A percentile compares a stretch with the other conserved stretches of the same genome.
Evolutionary conservation across 805 yeast genomes (phyloP).

Genomic region (Schwanniomyces pseudopolymorphus): DNA sequence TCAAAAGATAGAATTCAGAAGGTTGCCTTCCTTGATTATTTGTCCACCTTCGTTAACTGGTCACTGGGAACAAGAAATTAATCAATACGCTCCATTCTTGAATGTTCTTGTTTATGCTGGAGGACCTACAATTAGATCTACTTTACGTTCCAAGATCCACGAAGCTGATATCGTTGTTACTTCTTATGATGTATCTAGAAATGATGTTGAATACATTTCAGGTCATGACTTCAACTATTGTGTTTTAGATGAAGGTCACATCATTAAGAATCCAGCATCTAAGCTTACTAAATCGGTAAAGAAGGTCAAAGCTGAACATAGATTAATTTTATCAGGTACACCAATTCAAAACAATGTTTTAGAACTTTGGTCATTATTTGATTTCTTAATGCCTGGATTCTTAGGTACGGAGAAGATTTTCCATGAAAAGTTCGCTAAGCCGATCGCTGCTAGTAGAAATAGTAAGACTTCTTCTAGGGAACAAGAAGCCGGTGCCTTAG

Average conservation of each 20-base stretch:
- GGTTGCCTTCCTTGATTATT: slow-evolving; percentile 78
- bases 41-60: slow-evolving; percentile 99
- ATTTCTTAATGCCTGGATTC: slow-evolving; percentile 98
- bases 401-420: slow-evolving; percentile 92
- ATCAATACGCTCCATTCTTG: slow-evolving; percentile 85
- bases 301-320: slow-evolving; percentile 76
- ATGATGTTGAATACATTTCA: slow-evolving; percentile 70
- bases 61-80: slow-evolving; percentile 96
- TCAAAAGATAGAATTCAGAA: slow-evolving; percentile 61
- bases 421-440: slow-evolving; percentile 95
- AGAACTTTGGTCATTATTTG: slow-evolving; percentile 96
- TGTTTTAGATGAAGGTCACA: slow-evolving; percentile 96
- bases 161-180: slow-evolving; percentile 85
- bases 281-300: slow-evolving; percentile 89
- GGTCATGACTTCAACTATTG: slow-evolving; percentile 82
- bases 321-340: slow-evolving; percentile 91
- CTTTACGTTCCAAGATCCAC: slow-evolving; percentile 51
- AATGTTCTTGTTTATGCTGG: slow-evolving; percentile 88
- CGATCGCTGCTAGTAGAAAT: slow-evolving; percentile 90
- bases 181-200: slow-evolving; percentile 94
- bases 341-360: slow-evolving; percentile 97
- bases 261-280: slow-evolving; percentile 87
- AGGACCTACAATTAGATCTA: slow-evolving; percentile 70
- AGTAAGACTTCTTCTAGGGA: slow-evolving; percentile 87
- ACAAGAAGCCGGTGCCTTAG: slow-evolving; percentile 96